Base-by-base conservation (phyloP, 495 filamentous ascomycete genomes). In the Thermothielavioides terrestris region DNA sequence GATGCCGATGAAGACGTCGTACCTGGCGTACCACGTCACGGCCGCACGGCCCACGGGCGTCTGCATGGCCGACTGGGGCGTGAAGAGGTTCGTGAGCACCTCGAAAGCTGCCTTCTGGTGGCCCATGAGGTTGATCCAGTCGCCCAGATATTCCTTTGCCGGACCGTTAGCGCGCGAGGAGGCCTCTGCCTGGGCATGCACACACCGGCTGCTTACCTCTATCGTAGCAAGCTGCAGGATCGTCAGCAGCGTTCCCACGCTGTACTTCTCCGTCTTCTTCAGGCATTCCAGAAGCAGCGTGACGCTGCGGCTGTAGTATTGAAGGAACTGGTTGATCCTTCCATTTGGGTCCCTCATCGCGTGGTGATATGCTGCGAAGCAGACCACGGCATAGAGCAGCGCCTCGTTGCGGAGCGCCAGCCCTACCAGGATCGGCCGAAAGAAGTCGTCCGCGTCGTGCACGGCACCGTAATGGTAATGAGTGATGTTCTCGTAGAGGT, bases 181-280 rank as follows among this genome's bases (percentile, higher is more conserved):
- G 44, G 9, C 0, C 10, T 35, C 32, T 27, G 5, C 11, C 31
- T 15, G 22, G 36, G 12, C n/a, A n/a, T n/a, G n/a, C n/a, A n/a
- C n/a, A n/a, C n/a, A n/a, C n/a, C n/a, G 46, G 41, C 11, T 43
- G 25, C 10, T 63, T 75, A 95, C 91, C 81, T 98, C 92, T 52
- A 95, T 89, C 7, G 83, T 90, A 37, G 89, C 90, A 34, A 97
- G 80, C 54, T 96, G 89, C 34, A 98, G 71, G 30, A 98, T 91
- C 6, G 90, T 94, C 45, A 95, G 68, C 28, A 98, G 64, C 10
- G 83, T 95, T n/a, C 84, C 79, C 28, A 84, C 73, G 32, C 58
- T 84, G 57, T 87, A 84, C 51, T 75, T 78, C 53, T 86, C 82
- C 37, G 78, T 79, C 21, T 75, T 83, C 32, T 77, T 76, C 35